Evolutionary conservation across 2,329 filamentous ascomycete genomes (phyloP).

Genomic region (Talaromyces atroroseus): DNA sequence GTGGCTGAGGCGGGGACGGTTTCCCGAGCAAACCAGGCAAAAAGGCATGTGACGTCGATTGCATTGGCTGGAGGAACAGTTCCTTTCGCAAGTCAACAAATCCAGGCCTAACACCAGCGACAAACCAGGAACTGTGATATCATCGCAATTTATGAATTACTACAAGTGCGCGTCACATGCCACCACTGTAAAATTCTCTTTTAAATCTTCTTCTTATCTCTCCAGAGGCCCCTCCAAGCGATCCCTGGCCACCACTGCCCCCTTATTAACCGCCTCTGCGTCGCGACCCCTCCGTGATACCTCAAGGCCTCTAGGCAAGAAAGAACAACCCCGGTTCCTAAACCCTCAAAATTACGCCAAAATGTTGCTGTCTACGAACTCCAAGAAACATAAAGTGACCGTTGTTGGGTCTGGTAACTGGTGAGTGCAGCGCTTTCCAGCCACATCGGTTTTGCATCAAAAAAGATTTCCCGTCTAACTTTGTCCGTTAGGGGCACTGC

Average conservation of each 20-base stretch:
- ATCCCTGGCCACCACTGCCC: constrained; percentile 9
- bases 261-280: not conserved
- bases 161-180: constrained; percentile 10
- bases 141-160: constrained; percentile 8
- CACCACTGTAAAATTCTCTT: constrained; percentile 2
- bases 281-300: constrained; percentile 9
- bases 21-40: not conserved
- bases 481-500: constrained; percentile 82
- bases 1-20: not conserved
- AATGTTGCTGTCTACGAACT: constrained; percentile 29
- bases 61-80: not conserved
- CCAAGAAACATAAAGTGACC: constrained; percentile 48
- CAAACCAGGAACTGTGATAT: not conserved
- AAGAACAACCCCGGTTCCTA: constrained; percentile 23
- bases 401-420: constrained; percentile 96
- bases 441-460: constrained; percentile 26
- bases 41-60: constrained; percentile 4
- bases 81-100: constrained; percentile 1
- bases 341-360: constrained; percentile 15
- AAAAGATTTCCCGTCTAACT: constrained; percentile 60
- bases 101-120: not conserved
- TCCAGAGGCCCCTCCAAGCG: not conserved
- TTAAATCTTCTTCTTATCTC: not conserved
- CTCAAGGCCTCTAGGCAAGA: constrained; percentile 1
- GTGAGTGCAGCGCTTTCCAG: constrained; percentile 44